Evolutionary conservation across 1,284 basidiomycete species (phyloP).

Genomic region (Taiwanofungus camphoratus): DNA sequence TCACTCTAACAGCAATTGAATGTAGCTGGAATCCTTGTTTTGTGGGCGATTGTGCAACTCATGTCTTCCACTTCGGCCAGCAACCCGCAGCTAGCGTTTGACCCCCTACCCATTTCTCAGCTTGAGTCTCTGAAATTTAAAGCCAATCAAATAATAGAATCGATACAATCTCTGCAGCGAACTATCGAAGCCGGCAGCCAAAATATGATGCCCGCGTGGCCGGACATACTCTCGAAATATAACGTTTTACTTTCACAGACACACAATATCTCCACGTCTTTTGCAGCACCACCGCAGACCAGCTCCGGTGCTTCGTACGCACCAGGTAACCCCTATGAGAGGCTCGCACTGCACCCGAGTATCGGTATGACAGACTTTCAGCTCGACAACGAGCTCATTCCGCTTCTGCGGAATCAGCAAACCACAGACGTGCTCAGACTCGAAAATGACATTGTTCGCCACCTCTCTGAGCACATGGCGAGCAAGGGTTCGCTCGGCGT

Average conservation of each 20-base stretch:
- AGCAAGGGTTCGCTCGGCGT: conserved; percentile 53
- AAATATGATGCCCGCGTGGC: conserved; percentile 65
- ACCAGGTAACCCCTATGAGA: conserved; percentile 45
- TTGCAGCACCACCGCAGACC: conserved; percentile 35
- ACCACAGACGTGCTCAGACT: conserved; percentile 63
- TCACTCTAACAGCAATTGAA: background rate
- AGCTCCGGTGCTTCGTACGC: conserved; percentile 14
- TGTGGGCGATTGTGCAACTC: background rate
- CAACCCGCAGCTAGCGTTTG: conserved; percentile 3
- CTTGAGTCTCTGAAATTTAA: conserved; percentile 73
- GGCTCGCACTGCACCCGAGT: conserved; percentile 60
- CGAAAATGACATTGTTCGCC: conserved; percentile 64
- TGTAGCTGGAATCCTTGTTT: background rate
- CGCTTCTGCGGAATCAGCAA: conserved; percentile 69
- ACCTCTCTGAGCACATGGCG: conserved; percentile 59
- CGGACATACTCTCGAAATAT: conserved; percentile 78
- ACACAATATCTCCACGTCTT: conserved; percentile 60
- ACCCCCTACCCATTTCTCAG: conserved; percentile 37
- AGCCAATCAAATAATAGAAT: conserved; percentile 69
- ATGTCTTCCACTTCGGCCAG: background rate
- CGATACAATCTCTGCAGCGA: conserved; percentile 56
- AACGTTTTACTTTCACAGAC: conserved; percentile 75
- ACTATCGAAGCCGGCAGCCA: conserved; percentile 55
- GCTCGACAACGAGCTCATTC: conserved; percentile 65
- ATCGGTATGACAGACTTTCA: conserved; percentile 52